These are phyloP conservation scores for Pharnaceum exiguum DNA, from an alignment of 148 eudicot genomes.

Conservation along the genomic window DNA sequence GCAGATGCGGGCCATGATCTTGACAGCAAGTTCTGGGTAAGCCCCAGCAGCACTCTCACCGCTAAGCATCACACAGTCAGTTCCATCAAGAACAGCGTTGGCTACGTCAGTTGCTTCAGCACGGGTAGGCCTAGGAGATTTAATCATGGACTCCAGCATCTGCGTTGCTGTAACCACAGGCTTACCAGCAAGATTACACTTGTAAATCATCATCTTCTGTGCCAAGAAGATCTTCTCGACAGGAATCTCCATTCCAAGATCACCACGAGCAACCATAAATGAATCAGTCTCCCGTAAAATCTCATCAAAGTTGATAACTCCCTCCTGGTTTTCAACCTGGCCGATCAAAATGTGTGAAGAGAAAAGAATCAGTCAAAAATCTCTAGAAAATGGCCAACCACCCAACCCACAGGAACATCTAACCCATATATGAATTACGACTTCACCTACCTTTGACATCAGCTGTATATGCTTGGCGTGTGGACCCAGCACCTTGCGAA, in stretches of 20 bases:
- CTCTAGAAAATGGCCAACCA: background rate
- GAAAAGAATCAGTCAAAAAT: background rate
- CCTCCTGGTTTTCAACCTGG: conserved; percentile 89
- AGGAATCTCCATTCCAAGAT: conserved; percentile 89
- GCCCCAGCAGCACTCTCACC: conserved; percentile 90
- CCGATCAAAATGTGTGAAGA: background rate
- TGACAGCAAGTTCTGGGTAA: conserved; percentile 81
- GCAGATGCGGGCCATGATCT: conserved; percentile 78
- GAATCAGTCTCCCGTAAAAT: conserved; percentile 76
- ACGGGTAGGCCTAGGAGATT: conserved; percentile 76
- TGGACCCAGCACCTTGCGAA: conserved; percentile 57
- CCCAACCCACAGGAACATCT: background rate
- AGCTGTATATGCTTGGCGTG: conserved; percentile 50
- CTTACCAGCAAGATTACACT: conserved; percentile 76
- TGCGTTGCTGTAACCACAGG: conserved; percentile 91
- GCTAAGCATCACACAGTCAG: conserved; percentile 83
- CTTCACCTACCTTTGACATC: conserved; percentile 56
- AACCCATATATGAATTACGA: background rate
- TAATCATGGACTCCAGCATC: conserved; percentile 82
- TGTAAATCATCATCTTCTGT: conserved; percentile 87
- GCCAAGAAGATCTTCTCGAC: conserved; percentile 85
- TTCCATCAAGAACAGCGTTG: conserved; percentile 78
- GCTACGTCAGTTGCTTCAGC: conserved; percentile 87
- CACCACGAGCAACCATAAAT: conserved; percentile 93
- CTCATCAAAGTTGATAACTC: conserved; percentile 78